Base-by-base conservation (phyloP, 1,284 basidiomycete genomes). In the Ganoderma lucidum region DNA sequence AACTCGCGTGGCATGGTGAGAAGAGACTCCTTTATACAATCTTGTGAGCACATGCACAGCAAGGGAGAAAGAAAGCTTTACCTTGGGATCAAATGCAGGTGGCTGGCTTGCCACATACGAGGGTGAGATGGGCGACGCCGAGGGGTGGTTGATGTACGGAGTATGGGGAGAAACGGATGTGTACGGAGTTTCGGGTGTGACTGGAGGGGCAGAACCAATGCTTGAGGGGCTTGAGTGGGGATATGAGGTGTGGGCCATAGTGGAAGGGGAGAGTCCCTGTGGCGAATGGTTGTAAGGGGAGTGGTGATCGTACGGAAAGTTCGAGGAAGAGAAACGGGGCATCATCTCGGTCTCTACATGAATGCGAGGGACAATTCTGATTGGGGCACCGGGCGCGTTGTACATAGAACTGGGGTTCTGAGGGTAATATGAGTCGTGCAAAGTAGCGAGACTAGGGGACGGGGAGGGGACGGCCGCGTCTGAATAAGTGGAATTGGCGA, bases 211-310 rank as follows among this genome's bases (percentile, higher is more conserved):
- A 2, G 74, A 73, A 19, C 62, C 67, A 32, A 58, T 41, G 63
- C 69, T 73, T 30, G 70, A 70, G 4, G 70, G 69, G 44, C 69
- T 73, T 8, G 67, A 66, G 55, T 69, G 61, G 8, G 39, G 32
- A 56, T 63, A 55, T n/a, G 39, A 42, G 5, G 48, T 59, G 44
- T 51, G 35, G 60, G 58, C 10, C 44, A 70, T 48, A 4, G 63
- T 45, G 39, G 65, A 48, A 30, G 63, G 69, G 32, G 45, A 59
- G 58, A 6, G 63, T 51, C 45, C 51, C 23, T 23, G 59, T 59
- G 45, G 59, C n/a, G 66, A 70, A 63, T 60, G 64, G 42, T 61
- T 14, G 42, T 60, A 65, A 15, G 66, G 64, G 30, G 67, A 70
- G 42, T 59, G 64, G 39, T 65, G 62, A 37, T 66, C 59, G 59